Conservation (phyloP, 2,329 filamentous ascomycete genomes). For the Aspergillus calidoustus region DNA sequence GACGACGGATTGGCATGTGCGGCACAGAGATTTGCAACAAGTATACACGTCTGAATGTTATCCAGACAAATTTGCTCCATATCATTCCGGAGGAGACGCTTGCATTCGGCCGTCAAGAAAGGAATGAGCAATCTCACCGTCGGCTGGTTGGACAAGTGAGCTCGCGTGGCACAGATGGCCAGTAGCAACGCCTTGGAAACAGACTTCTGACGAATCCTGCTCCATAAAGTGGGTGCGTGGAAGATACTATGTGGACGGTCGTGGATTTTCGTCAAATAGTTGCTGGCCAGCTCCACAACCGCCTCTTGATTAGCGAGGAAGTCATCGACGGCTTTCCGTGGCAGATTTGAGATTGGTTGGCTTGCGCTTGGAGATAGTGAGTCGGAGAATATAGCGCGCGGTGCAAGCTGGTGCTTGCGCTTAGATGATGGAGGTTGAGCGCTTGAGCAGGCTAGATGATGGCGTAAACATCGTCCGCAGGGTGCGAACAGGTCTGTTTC, state of each 20-base stretch:
- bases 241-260: constrained; percentile 15
- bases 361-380: too few relatives aligned
- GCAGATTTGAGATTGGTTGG: too few relatives aligned
- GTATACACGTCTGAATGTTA: constrained; percentile 40
- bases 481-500: not conserved
- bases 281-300: constrained; percentile 1
- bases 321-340: not conserved
- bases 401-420: too few relatives aligned
- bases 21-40: constrained; percentile 33
- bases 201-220: not conserved
- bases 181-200: not conserved
- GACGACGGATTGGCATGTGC: constrained; percentile 30
- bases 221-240: constrained; percentile 2
- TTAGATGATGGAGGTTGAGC: too few relatives aligned
- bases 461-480: too few relatives aligned
- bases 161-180: constrained; percentile 7
- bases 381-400: too few relatives aligned
- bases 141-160: not conserved
- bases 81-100: constrained; percentile 53
- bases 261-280: constrained; percentile 13
- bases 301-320: not conserved
- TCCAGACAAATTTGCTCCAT: constrained; percentile 26
- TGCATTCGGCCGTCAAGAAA: not conserved
- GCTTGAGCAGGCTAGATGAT: too few relatives aligned
- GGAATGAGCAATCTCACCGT: not conserved